phyloP scores from a whole-genome alignment of 441 rosid species.

The Omphalea diandra region DNA sequence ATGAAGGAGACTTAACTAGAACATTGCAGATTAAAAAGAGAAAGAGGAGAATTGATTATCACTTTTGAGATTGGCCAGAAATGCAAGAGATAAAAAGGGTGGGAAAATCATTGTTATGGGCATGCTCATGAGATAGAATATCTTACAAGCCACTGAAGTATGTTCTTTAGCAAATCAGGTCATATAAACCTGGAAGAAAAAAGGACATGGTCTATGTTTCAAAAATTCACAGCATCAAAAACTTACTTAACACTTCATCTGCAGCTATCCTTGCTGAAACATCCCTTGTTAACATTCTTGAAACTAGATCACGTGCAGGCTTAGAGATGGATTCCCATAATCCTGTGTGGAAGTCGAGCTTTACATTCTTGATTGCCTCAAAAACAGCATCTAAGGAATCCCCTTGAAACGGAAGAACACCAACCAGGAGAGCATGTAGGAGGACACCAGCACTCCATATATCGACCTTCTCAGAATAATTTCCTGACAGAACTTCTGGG shows the following conservation, averaged over 20 bases:
- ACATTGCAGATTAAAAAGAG: no score
- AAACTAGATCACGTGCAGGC: conserved; percentile 79
- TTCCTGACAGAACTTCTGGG: conserved; percentile 81
- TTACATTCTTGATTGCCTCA: conserved; percentile 74
- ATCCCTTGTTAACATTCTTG: conserved; percentile 90
- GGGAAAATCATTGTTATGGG: background rate
- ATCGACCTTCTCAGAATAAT: conserved; percentile 87
- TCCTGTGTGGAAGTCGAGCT: conserved; percentile 81
- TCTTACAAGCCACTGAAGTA: background rate
- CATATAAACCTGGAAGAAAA: background rate
- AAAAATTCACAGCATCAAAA: conserved; percentile 6
- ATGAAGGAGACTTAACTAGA: background rate
- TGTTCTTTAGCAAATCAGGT: background rate
- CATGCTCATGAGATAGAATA: background rate
- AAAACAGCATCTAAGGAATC: conserved; percentile 74
- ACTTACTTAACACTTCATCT: conserved; percentile 89
- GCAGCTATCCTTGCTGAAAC: conserved; percentile 82
- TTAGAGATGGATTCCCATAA: conserved; percentile 76
- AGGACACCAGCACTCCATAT: conserved; percentile 97
- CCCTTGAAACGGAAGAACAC: conserved; percentile 87
- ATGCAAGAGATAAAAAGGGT: background rate
- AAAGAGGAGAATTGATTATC: background rate
- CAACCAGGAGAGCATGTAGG: conserved; percentile 71
- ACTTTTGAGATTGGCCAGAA: background rate
- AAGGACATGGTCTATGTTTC: background rate